These are phyloP conservation scores for Fusarium staphyleae DNA, from an alignment of 2,329 filamentous ascomycete species.

Conservation along the genomic window DNA sequence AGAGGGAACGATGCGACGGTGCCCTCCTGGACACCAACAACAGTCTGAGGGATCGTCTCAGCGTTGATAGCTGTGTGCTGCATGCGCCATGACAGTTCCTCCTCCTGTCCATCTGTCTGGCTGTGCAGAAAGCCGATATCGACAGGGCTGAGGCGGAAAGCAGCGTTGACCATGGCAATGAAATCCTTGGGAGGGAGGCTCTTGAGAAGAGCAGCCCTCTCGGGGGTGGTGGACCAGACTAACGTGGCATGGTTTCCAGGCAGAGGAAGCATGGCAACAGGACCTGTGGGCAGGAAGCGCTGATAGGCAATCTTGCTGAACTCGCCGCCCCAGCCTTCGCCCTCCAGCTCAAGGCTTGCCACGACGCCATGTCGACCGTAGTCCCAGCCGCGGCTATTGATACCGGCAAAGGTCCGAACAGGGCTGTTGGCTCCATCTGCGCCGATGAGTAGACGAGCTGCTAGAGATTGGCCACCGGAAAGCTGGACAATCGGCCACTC, in stretches of 20 bases:
- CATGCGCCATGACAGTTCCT: conserved; percentile 86
- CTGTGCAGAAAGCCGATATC: conserved; percentile 87
- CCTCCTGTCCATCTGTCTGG: conserved; percentile 62
- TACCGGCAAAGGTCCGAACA: conserved; percentile 87
- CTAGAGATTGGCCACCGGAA: conserved; percentile 70
- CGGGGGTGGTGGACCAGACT: conserved; percentile 92
- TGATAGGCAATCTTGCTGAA: conserved; percentile 84
- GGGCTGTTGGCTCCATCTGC: conserved; percentile 96
- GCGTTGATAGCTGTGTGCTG: conserved; percentile 69
- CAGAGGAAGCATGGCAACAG: conserved; percentile 88
- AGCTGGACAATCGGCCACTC: conserved; percentile 88
- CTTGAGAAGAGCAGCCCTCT: conserved; percentile 81
- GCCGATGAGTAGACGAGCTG: conserved; percentile 85
- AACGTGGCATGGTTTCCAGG: conserved; percentile 84
- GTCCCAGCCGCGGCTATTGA: conserved; percentile 89
- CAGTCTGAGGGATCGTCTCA: conserved; percentile 67
- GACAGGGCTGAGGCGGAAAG: conserved; percentile 80
- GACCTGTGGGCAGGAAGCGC: conserved; percentile 90
- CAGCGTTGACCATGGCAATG: conserved; percentile 87
- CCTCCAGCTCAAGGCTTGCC: conserved; percentile 80
- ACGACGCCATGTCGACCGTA: conserved; percentile 91
- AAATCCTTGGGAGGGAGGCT: conserved; percentile 76
- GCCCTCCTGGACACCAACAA: conserved; percentile 76
- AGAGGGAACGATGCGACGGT: conserved; percentile 90
- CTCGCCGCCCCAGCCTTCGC: conserved; percentile 61